These are phyloP conservation scores for Leccinum griseonigrum DNA, from an alignment of 1,284 basidiomycete species.

Conservation along the genomic window DNA sequence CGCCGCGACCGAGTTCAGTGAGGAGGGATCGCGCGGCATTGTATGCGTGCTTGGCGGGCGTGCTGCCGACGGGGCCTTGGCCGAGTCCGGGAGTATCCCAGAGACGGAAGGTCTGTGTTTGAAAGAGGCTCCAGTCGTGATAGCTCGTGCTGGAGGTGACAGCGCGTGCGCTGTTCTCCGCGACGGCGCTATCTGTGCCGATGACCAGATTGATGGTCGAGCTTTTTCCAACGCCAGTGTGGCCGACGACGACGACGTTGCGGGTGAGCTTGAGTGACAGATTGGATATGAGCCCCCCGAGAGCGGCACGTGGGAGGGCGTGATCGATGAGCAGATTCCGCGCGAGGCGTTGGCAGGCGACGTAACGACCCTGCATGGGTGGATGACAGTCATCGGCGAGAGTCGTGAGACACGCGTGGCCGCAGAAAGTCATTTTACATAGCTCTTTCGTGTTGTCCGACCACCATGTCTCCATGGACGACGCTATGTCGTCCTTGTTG, in stretches of 20 bases:
- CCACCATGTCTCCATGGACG: conserved; percentile 29
- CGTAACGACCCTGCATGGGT: conserved; percentile 15
- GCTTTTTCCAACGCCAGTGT: conserved; percentile 29
- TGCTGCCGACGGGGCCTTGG: conserved; percentile 17
- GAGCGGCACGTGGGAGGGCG: conserved; percentile 17
- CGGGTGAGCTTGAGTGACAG: conserved; percentile 18
- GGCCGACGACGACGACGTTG: conserved; percentile 26
- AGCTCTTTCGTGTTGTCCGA: conserved; percentile 6
- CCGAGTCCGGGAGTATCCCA: conserved; percentile 32
- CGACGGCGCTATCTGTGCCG: conserved; percentile 14
- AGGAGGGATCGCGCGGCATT: conserved; percentile 23
- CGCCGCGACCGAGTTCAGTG: conserved; percentile 19
- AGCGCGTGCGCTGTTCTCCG: conserved; percentile 19
- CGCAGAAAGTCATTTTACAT: conserved; percentile 16
- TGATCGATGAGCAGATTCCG: conserved; percentile 22
- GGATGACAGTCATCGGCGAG: conserved; percentile 23
- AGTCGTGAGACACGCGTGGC: conserved; percentile 27
- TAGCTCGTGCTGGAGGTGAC: conserved; percentile 23
- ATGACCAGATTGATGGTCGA: conserved; percentile 23
- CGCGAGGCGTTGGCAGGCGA: conserved; percentile 18
- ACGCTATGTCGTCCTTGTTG: conserved; percentile 2
- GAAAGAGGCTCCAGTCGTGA: conserved; percentile 21
- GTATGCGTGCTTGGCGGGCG: conserved; percentile 12
- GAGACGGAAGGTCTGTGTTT: conserved; percentile 24
- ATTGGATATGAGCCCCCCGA: conserved; percentile 5